Base-by-base conservation (phyloP, 805 yeast genomes). In the Millerozyma miso region DNA sequence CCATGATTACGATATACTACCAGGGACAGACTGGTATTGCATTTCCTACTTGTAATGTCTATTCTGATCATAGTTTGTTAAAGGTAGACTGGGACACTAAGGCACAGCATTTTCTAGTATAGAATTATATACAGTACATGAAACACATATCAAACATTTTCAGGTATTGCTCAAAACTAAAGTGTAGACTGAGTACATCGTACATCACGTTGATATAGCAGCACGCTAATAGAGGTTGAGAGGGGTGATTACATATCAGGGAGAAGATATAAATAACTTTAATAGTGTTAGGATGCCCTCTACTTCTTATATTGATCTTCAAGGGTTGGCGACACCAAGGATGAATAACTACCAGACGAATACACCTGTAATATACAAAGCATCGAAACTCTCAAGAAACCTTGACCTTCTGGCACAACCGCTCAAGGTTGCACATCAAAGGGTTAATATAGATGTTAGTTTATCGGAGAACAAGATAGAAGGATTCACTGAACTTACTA, bases 371-470 rank as follows among this genome's bases (percentile, higher is more conserved):
- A 48, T 54, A 7, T 47, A 32, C 39, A 57, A 56, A 41, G 47
- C 52, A 8, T 37, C 53, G 32, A 52, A 51, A 43, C 46, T 54
- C 1, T 33, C 47, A 5, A 57, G 51, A 41, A 44, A 46, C 37
- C 43, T 47, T 19, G 57, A 54, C 39, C 41, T 65, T 12, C 64
- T 52, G 62, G 53, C 62, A 8, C 83, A 77, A 47, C 58, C 61
- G n/a, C 80, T 86, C 59, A 81, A 77, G 53, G 76, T 91, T 17
- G 89, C 91, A 3, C 95, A 89, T 60, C 97, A 91, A 61, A 77
- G 85, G 51, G 85, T 91, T 12, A 74, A 78, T 19, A 64, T 91
- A 15, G 96, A 90, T 58, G 79, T 91, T 3, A 95, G 89, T 59
- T 67, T 90, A 35, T 74, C 80, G n/a, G 68, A 72, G 14, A 73